Evolutionary conservation across 2,329 filamentous ascomycete genomes (phyloP).

Genomic region (Monosporascus cannonballus): DNA sequence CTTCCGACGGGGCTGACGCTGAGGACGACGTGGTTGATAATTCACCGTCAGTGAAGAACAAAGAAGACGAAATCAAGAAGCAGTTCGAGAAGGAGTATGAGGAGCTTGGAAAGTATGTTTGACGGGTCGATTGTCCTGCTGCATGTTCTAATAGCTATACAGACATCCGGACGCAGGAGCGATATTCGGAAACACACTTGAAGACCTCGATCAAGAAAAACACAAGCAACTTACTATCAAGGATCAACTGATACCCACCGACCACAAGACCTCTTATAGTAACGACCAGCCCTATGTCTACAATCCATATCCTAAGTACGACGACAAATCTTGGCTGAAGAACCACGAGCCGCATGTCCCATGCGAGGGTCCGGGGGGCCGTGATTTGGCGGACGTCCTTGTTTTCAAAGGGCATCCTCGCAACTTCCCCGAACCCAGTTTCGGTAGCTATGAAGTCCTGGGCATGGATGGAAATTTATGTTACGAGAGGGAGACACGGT

Average conservation of each 20-base stretch:
- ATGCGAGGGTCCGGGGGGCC: constrained; percentile 60
- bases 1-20: not conserved
- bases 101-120: constrained; percentile 28
- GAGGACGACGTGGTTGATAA: not conserved
- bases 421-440: constrained; percentile 52
- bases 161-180: constrained; percentile 42
- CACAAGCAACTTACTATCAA: constrained; percentile 20
- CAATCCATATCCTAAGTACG: constrained; percentile 67
- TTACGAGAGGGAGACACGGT: constrained; percentile 63
- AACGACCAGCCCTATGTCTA: constrained; percentile 50
- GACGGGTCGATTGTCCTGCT: not conserved
- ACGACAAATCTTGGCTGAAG: constrained; percentile 50
- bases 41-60: constrained; percentile 4
- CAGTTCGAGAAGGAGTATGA: constrained; percentile 36
- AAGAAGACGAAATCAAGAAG: constrained; percentile 23
- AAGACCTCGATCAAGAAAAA: constrained; percentile 37
- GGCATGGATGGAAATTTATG: constrained; percentile 58
- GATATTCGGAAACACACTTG: constrained; percentile 52
- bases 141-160: constrained; percentile 19
- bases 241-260: constrained; percentile 24
- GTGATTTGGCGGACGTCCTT: constrained; percentile 53
- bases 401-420: constrained; percentile 57
- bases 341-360: constrained; percentile 52
- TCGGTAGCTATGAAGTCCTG: constrained; percentile 57
- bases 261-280: constrained; percentile 33